Base-by-base conservation (phyloP, 495 filamentous ascomycete species). In the Tuber melanosporum region DNA sequence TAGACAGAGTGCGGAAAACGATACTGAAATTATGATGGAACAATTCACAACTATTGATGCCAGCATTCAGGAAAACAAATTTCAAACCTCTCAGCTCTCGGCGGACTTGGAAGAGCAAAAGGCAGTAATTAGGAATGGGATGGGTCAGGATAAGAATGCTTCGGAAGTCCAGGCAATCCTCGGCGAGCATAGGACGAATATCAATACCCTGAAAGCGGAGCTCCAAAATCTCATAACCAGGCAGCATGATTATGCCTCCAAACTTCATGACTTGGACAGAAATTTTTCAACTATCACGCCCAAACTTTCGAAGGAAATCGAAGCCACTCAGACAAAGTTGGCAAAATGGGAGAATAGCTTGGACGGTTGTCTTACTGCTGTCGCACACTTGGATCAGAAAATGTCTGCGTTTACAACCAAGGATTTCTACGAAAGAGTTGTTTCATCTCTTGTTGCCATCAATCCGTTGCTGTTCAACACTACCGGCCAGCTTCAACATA, bases 361-460 rank as follows among this genome's bases (percentile, higher is more conserved):
- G 2, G 78, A 80, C 73, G 45, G 77, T 22, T 78, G 79, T 52
- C 39, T 80, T 39, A 22, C 79, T 22, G 78, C 78, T 19, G 79
- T 80, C 36, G 76, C 73, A 73, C 78, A 80, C 43, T 57, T 76
- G 41, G 78, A 80, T 62, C 78, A 80, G 70, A 80, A 45, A 45
- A 80, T 80, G 78, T 80, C 72, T 42, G 76, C 72, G 52, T 80
- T 80, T 26, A 80, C 78, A 45, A 80, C 78, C 26, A 80, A 80
- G 26, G 78, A 80, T 73, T 80, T 80, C 62, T 80, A 80, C 43
- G 78, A 80, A 39, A 46, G 77, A 66, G 78, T 80, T 32, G 74
- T 80, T 15, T 71, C 75, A 17, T 73, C 74, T 69, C 77, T 80
- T 46, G n/a, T 76, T 26, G 45, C 52, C 32, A 76, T 80, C 36